phyloP scores from a whole-genome alignment of 768 basidiomycete species.

The Cyclocybe aegerita region DNA sequence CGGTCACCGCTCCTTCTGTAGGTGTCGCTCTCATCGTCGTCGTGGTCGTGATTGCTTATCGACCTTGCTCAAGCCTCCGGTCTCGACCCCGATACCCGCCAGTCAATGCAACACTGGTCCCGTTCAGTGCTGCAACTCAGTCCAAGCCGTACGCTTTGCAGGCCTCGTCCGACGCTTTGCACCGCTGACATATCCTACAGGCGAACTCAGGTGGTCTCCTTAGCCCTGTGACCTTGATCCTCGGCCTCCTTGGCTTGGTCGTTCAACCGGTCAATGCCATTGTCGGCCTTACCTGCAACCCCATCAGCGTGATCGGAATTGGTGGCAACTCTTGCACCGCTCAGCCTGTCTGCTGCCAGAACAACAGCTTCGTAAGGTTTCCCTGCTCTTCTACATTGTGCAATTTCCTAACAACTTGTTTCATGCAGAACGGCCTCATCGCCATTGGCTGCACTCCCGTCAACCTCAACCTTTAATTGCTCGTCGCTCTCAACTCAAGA shows the following conservation, averaged over 20 bases:
- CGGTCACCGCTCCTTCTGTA: too few relatives aligned
- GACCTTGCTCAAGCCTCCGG: too few relatives aligned
- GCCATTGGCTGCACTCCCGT: conserved; percentile 15
- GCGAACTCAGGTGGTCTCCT: too few relatives aligned
- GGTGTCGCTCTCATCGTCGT: too few relatives aligned
- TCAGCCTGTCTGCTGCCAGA: conserved; percentile 18
- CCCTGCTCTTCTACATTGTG: background rate
- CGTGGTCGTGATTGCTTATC: too few relatives aligned
- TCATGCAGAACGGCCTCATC: conserved; percentile 9
- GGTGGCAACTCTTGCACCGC: conserved; percentile 15
- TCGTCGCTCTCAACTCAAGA: too few relatives aligned
- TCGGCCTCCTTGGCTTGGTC: conserved; percentile 14
- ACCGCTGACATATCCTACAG: too few relatives aligned
- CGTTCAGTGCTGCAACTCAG: conserved; percentile 5
- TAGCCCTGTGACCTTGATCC: background rate
- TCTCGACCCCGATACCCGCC: background rate
- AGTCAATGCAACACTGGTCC: conserved; percentile 8
- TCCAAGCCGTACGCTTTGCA: background rate
- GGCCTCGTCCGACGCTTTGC: too few relatives aligned
- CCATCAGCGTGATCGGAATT: conserved; percentile 13
- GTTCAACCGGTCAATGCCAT: conserved; percentile 6
- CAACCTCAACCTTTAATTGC: conserved; percentile 9
- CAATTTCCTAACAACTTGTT: background rate
- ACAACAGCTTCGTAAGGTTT: conserved; percentile 16
- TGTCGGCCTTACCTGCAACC: conserved; percentile 15